Evolutionary conservation across 2,329 filamentous ascomycete genomes (phyloP).

Genomic region (Pyricularia grisea): DNA sequence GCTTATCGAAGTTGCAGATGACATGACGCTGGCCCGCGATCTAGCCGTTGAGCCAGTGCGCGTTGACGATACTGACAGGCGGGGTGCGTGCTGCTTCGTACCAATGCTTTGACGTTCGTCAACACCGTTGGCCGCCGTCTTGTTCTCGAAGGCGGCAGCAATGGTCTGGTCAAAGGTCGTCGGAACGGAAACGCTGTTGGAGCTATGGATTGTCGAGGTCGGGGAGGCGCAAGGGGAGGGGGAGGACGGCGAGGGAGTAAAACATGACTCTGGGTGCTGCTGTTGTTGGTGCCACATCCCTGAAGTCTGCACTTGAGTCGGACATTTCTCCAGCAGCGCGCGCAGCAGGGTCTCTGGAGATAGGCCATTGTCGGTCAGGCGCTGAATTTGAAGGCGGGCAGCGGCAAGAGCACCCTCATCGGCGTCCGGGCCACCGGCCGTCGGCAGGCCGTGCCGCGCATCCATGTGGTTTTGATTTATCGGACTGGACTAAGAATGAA

Average conservation of each 20-base stretch:
- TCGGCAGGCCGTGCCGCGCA: conserved; percentile 5
- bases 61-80: conserved; percentile 9
- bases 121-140: neutral
- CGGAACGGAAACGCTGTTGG: neutral
- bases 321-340: conserved; percentile 21
- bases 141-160: neutral
- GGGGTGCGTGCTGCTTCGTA: neutral
- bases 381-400: conserved; percentile 21
- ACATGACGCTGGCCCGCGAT: conserved; percentile 36
- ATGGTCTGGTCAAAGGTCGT: conserved; percentile 4
- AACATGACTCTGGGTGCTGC: neutral
- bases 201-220: neutral
- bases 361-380: conserved; percentile 19
- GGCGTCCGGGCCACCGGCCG: conserved; percentile 9
- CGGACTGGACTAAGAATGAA: neutral
- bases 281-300: neutral
- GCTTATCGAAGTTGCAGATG: conserved; percentile 21
- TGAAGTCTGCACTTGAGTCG: neutral
- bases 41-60: conserved; percentile 41
- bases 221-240: neutral
- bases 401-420: conserved; percentile 17
- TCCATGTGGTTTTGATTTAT: conserved; percentile 1
- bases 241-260: neutral
- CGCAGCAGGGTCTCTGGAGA: conserved; percentile 21
- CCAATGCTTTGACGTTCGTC: neutral